Evolutionary conservation across 2,329 filamentous ascomycete species (phyloP).

Genomic region (Aureobasidium sp.): DNA sequence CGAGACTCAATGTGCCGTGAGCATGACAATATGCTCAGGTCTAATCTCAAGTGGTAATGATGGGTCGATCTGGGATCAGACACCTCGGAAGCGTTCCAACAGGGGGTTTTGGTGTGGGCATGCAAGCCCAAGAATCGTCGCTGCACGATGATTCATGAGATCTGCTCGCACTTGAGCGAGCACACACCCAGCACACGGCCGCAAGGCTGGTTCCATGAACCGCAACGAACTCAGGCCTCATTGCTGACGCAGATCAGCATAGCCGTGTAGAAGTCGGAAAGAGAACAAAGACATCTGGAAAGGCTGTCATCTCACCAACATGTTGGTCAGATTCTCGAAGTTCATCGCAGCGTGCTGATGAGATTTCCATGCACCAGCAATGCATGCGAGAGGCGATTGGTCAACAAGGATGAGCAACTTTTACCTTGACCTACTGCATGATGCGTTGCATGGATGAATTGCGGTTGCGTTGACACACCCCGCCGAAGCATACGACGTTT

Average conservation of each 20-base stretch:
- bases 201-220: background rate
- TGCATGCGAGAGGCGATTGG: background rate
- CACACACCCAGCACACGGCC: background rate
- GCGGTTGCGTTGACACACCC: conserved; percentile 7
- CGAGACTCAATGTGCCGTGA: conserved; percentile 13
- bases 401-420: background rate
- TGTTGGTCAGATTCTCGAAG: conserved; percentile 8
- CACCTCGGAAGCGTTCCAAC: conserved; percentile 5
- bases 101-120: conserved; percentile 8
- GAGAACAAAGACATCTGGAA: background rate
- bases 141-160: conserved; percentile 16
- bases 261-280: background rate
- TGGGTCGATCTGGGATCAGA: conserved; percentile 9
- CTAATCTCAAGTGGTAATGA: conserved; percentile 12
- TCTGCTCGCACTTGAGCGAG: conserved; percentile 1
- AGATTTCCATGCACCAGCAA: conserved; percentile 1
- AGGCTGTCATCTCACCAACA: background rate
- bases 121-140: conserved; percentile 10
- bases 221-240: background rate
- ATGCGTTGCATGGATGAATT: background rate
- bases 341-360: background rate
- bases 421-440: conserved; percentile 9
- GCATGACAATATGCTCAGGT: conserved; percentile 10
- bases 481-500: background rate
- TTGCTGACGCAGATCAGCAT: conserved; percentile 9